Evolutionary conservation across 2,329 filamentous ascomycete species (phyloP).

Genomic region (Fusarium sp.): DNA sequence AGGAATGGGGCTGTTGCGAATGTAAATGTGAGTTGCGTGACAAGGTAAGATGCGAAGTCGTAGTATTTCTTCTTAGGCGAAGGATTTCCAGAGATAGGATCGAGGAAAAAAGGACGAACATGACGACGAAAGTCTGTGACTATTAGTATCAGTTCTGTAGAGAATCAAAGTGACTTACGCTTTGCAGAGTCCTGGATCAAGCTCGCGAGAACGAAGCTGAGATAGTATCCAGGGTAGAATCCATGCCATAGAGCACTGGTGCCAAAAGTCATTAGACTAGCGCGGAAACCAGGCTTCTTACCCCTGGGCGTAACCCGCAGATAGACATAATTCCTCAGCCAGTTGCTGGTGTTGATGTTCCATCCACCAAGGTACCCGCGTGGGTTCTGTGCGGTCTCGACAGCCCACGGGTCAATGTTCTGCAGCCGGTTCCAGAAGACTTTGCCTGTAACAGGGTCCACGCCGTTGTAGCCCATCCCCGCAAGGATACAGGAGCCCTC

Average conservation of each 20-base stretch:
- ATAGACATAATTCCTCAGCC: constrained; percentile 96
- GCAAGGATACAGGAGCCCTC: constrained; percentile 95
- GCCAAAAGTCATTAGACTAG: constrained; percentile 91
- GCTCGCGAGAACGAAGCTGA: constrained; percentile 88
- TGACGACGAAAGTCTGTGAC: constrained; percentile 84
- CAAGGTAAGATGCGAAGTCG: constrained; percentile 79
- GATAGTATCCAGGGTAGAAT: constrained; percentile 96
- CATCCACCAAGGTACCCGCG: constrained; percentile 90
- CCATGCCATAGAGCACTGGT: constrained; percentile 98
- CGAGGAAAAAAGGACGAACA: constrained; percentile 91
- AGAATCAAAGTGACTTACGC: constrained; percentile 69
- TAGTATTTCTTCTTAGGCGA: constrained; percentile 85
- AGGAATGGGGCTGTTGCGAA: constrained; percentile 90
- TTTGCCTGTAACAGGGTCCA: constrained; percentile 86
- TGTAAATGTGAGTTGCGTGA: constrained; percentile 84
- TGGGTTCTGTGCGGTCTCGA: constrained; percentile 94
- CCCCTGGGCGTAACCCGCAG: constrained; percentile 93
- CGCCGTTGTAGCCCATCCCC: constrained; percentile 92
- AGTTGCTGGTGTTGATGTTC: constrained; percentile 99
- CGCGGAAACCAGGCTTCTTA: constrained; percentile 95
- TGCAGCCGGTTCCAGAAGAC: constrained; percentile 89
- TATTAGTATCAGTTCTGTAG: constrained; percentile 3
- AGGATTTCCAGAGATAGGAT: constrained; percentile 76
- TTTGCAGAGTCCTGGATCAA: constrained; percentile 95
- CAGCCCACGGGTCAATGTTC: constrained; percentile 87